Percentiles rank a stretch among this genome's conserved stretches.
These are phyloP conservation scores for Volvox carteri DNA, from an alignment of 163 green algal species.

Conservation along the genomic window DNA sequence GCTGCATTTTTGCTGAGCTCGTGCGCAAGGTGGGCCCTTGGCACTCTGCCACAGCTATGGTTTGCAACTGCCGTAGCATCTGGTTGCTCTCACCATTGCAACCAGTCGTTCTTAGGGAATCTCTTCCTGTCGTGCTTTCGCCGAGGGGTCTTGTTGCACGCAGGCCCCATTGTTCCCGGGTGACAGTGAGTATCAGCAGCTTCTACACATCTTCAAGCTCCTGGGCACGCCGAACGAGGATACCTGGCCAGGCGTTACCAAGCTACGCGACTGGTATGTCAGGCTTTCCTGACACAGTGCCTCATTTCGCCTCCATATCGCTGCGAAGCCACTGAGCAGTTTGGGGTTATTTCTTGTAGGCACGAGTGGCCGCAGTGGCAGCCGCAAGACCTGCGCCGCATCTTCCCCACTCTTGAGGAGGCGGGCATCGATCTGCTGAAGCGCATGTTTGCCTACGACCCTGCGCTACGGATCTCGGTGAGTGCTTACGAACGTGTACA, in stretches of 20 bases:
- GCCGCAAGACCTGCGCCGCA: conserved; percentile 83
- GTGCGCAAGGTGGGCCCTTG: conserved; percentile 80
- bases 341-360: conserved; percentile 59
- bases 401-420: conserved; percentile 89
- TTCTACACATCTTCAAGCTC: conserved; percentile 99
- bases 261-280: conserved; percentile 93
- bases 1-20: conserved; percentile 99
- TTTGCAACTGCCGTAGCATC: not conserved
- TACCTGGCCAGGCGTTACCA: conserved; percentile 95
- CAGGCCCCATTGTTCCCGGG: conserved; percentile 96
- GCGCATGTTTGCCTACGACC: conserved; percentile 95
- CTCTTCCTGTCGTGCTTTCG: too few relatives aligned
- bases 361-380: conserved; percentile 98
- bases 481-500: too few relatives aligned
- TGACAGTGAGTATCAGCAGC: conserved; percentile 98
- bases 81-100: too few relatives aligned
- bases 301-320: too few relatives aligned
- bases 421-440: conserved; percentile 93
- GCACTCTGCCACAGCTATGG: not conserved
- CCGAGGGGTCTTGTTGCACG: not conserved
- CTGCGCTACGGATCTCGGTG: conserved; percentile 92
- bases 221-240: conserved; percentile 95
- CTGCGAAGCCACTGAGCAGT: too few relatives aligned
- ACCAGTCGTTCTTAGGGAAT: too few relatives aligned
- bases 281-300: too few relatives aligned